Conservation (phyloP, 371 early-diverging fungal species). For the Syncephalastrum sp. region DNA sequence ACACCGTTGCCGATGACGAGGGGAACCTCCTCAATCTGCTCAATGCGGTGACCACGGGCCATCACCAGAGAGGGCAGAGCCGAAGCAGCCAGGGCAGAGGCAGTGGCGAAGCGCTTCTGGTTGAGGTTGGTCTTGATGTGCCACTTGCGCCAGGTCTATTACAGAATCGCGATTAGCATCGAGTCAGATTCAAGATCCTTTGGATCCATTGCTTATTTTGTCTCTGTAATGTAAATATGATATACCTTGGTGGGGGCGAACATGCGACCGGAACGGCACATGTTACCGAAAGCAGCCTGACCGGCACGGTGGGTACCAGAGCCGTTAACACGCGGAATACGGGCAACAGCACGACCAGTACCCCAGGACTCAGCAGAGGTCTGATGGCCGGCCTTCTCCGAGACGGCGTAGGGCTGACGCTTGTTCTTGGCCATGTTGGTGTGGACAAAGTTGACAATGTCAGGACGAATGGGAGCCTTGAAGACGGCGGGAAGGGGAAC, state of each 20-base stretch:
- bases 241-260: slow-evolving; percentile 94
- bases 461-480: slow-evolving; percentile 97
- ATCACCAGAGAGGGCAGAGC: slow-evolving; percentile 95
- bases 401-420: slow-evolving; percentile 99
- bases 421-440: slow-evolving; percentile 98
- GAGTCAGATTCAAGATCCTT: neutral
- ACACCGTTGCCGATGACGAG: slow-evolving; percentile 89
- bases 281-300: slow-evolving; percentile 99
- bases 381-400: slow-evolving; percentile 98
- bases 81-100: slow-evolving; percentile 98
- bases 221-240: too few relatives aligned
- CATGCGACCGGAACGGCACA: slow-evolving; percentile 99
- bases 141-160: slow-evolving; percentile 98
- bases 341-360: slow-evolving; percentile 99
- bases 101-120: slow-evolving; percentile 98
- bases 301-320: slow-evolving; percentile 99
- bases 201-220: too few relatives aligned
- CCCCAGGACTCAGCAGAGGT: slow-evolving; percentile 99
- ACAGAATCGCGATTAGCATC: neutral
- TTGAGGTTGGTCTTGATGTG: slow-evolving; percentile 98
- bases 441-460: slow-evolving; percentile 97
- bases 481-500: slow-evolving; percentile 96
- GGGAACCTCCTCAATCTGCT: slow-evolving; percentile 95
- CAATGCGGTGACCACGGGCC: slow-evolving; percentile 99
- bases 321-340: slow-evolving; percentile 99